Conservation (phyloP, 129 eudicot species). For the Solidago caesia region DNA sequence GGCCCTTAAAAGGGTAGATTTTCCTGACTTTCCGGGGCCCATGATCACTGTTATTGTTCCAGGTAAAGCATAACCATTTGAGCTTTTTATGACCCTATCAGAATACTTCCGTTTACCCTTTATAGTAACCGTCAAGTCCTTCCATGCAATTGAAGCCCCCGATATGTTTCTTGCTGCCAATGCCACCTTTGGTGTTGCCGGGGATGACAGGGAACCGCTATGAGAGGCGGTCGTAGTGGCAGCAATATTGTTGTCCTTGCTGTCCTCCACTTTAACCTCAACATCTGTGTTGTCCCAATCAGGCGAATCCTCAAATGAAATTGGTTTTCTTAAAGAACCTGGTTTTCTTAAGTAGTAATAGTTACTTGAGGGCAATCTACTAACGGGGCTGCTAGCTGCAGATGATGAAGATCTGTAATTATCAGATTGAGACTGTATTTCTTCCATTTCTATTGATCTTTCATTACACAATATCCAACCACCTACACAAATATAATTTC, state of each 20-base stretch:
- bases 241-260: conserved; percentile 54
- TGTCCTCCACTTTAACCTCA: conserved; percentile 51
- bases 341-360: conserved; percentile 84
- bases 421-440: conserved; percentile 85
- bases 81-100: conserved; percentile 74
- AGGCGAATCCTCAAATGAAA: conserved; percentile 87
- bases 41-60: conserved; percentile 94
- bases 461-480: neutral
- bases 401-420: conserved; percentile 88
- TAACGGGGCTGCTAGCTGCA: conserved; percentile 84
- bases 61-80: conserved; percentile 82
- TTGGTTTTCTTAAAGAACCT: conserved; percentile 72
- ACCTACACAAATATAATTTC: neutral
- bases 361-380: conserved; percentile 80
- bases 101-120: conserved; percentile 90
- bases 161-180: conserved; percentile 51
- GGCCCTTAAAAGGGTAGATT: conserved; percentile 79
- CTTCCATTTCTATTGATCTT: conserved; percentile 54
- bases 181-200: conserved; percentile 57
- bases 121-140: conserved; percentile 71
- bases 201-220: conserved; percentile 71
- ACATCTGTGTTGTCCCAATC: conserved; percentile 84
- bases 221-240: conserved; percentile 62
- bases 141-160: conserved; percentile 84
- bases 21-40: conserved; percentile 95